Percentiles rank a stretch among this genome's conserved stretches.
phyloP scores from a whole-genome alignment of 257 asterid species.

The Ocimum tenuiflorum region DNA sequence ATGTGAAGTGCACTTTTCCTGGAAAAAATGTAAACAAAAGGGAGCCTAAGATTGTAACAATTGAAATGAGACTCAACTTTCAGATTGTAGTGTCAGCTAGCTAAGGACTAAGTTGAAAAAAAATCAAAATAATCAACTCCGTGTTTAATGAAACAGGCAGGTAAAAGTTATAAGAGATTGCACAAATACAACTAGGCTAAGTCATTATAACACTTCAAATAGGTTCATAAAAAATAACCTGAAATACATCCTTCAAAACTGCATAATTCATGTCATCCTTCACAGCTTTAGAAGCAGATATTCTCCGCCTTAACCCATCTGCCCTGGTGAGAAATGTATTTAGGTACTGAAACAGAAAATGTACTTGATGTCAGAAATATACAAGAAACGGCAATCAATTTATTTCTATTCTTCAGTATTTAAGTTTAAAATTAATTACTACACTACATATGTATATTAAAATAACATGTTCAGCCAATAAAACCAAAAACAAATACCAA shows the following conservation, averaged over 20 bases:
- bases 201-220: constrained; percentile 9
- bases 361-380: constrained; percentile 19
- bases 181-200: not conserved
- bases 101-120: constrained; percentile 5
- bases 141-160: not conserved
- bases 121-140: constrained; percentile 4
- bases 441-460: not conserved
- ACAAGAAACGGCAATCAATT: not conserved
- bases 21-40: too few relatives aligned
- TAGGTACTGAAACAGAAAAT: constrained; percentile 65
- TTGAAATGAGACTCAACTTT: not conserved
- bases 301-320: constrained; percentile 82
- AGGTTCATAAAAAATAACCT: constrained; percentile 38
- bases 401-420: not conserved
- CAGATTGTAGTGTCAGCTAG: constrained; percentile 4
- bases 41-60: not conserved
- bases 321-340: constrained; percentile 85
- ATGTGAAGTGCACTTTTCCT: too few relatives aligned
- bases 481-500: not conserved
- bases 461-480: not conserved
- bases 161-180: not conserved
- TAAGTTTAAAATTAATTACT: not conserved
- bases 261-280: constrained; percentile 43
- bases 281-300: constrained; percentile 41
- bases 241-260: constrained; percentile 58